Conservation (phyloP, 2,329 filamentous ascomycete species). For the Grosmannia huntii region DNA sequence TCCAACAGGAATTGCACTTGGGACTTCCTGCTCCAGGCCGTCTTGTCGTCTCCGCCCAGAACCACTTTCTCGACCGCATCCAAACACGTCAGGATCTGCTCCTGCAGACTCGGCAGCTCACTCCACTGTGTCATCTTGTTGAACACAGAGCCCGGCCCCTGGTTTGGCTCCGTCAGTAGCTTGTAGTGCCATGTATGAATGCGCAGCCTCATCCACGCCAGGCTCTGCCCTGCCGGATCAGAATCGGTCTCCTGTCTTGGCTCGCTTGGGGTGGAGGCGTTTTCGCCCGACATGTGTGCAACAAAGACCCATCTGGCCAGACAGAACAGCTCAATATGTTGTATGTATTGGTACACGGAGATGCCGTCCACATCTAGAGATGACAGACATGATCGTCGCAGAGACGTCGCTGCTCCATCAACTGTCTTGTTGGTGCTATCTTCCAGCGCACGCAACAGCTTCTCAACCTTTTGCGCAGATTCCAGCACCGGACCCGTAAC, state of each 20-base stretch:
- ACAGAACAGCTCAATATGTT: constrained; percentile 71
- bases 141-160: constrained; percentile 41
- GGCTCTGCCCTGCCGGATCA: constrained; percentile 18
- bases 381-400: constrained; percentile 49
- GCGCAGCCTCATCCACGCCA: constrained; percentile 54
- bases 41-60: background rate
- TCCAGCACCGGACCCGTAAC: constrained; percentile 75
- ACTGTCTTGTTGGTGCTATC: background rate
- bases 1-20: constrained; percentile 66
- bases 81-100: constrained; percentile 30
- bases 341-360: constrained; percentile 72
- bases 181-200: constrained; percentile 59
- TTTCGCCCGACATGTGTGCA: background rate
- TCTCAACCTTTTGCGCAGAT: constrained; percentile 17
- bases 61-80: constrained; percentile 27
- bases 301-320: constrained; percentile 39
- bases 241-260: constrained; percentile 18
- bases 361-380: constrained; percentile 72
- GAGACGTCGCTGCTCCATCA: constrained; percentile 15
- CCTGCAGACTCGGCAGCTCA: constrained; percentile 43
- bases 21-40: constrained; percentile 30
- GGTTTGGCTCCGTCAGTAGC: constrained; percentile 42
- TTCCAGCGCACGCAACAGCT: constrained; percentile 18
- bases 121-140: constrained; percentile 45
- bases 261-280: background rate